A percentile compares a stretch with the other conserved stretches of the same genome.
Conservation (phyloP, 148 eudicot species). For the Amaranthus hypochondriacus region DNA sequence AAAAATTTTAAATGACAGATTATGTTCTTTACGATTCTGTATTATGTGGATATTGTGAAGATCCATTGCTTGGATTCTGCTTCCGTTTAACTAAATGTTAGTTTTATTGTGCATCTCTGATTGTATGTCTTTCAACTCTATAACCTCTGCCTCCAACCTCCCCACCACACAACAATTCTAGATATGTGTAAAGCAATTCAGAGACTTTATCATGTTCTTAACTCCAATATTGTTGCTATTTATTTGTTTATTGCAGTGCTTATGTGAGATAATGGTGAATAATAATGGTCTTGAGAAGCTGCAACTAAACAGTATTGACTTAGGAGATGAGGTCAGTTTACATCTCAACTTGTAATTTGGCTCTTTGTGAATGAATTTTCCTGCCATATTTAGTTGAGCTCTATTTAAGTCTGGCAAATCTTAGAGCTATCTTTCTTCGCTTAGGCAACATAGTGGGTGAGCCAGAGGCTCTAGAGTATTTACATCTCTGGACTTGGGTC, state of each 20-base stretch:
- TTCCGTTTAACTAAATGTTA: no score
- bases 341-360: background rate
- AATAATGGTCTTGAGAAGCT: constrained; percentile 82
- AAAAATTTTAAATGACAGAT: background rate
- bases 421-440: background rate
- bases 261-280: constrained; percentile 58
- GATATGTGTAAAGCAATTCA: background rate
- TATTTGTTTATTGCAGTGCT: constrained; percentile 36
- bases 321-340: constrained; percentile 86
- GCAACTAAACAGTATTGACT: constrained; percentile 71
- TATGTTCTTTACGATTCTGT: constrained; percentile 1
- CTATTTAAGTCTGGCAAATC: background rate
- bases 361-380: background rate
- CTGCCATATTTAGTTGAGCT: background rate
- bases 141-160: no score
- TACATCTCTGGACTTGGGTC: no score
- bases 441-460: background rate
- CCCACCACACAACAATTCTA: no score
- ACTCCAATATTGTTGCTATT: constrained; percentile 9
- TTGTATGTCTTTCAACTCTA: no score
- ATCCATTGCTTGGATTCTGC: no score
- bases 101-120: no score
- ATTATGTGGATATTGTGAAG: background rate
- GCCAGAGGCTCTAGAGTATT: background rate
- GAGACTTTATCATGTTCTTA: background rate